A percentile compares a stretch with the other conserved stretches of the same genome.
Conservation (phyloP, 2,329 filamentous ascomycete species). For the Microsporum canis region DNA sequence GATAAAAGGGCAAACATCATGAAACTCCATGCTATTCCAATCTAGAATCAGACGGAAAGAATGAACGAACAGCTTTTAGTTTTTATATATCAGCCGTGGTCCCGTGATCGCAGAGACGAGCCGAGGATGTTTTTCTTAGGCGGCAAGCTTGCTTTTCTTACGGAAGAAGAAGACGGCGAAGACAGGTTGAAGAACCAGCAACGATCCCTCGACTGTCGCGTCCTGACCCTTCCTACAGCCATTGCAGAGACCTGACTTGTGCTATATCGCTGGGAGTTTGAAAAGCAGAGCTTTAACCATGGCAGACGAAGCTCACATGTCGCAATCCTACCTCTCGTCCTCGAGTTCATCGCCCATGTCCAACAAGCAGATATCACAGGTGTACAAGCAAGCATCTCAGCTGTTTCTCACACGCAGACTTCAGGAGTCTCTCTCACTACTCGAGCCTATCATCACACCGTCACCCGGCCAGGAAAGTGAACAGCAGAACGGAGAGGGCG, state of each 20-base stretch:
- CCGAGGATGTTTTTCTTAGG: background rate
- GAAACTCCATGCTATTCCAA: background rate
- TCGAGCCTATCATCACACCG: constrained; percentile 68
- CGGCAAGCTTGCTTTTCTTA: background rate
- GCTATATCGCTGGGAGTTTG: background rate
- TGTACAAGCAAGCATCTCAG: constrained; percentile 86
- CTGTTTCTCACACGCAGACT: constrained; percentile 89
- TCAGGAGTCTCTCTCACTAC: constrained; percentile 74
- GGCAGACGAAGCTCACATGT: background rate
- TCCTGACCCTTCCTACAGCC: background rate
- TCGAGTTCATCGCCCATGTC: constrained; percentile 55
- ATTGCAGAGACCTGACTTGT: background rate
- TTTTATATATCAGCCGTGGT: background rate
- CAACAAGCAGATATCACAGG: constrained; percentile 69
- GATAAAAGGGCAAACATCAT: background rate
- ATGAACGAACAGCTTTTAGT: background rate
- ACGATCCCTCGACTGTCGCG: background rate
- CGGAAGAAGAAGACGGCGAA: background rate
- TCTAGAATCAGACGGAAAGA: background rate
- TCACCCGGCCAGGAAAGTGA: constrained; percentile 26
- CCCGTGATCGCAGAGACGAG: background rate
- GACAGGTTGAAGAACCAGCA: background rate
- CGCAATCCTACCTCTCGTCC: constrained; percentile 21
- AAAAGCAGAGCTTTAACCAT: background rate
- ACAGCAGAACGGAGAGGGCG: constrained; percentile 33